A percentile compares a stretch with the other conserved stretches of the same genome.
Evolutionary conservation across 2,329 filamentous ascomycete genomes (phyloP).

Genomic region (Knoxdaviesia proteae): DNA sequence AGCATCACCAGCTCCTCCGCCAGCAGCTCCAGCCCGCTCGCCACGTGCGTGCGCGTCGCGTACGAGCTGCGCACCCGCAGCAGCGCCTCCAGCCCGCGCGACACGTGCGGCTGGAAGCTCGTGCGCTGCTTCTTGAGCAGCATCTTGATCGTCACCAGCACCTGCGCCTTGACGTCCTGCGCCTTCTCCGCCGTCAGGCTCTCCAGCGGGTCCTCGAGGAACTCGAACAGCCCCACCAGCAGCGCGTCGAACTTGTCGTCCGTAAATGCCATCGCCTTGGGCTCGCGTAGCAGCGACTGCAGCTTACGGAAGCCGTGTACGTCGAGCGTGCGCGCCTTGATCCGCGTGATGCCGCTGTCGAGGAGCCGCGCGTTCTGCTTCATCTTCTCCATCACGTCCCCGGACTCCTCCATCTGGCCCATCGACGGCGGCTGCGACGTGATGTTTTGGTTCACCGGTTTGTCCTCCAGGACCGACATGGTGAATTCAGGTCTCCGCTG

Average conservation of each 20-base stretch:
- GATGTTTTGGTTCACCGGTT: constrained; percentile 35
- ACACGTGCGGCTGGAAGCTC: constrained; percentile 45
- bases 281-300: constrained; percentile 52
- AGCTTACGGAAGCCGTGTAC: constrained; percentile 64
- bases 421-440: constrained; percentile 5
- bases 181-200: constrained; percentile 40
- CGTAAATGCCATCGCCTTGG: constrained; percentile 33
- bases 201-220: constrained; percentile 40
- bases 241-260: constrained; percentile 50
- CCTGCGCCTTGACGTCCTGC: constrained; percentile 54
- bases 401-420: constrained; percentile 1
- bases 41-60: constrained; percentile 49
- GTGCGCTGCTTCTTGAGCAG: constrained; percentile 47
- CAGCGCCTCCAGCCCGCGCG: constrained; percentile 45
- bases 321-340: constrained; percentile 51
- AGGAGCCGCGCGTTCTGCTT: constrained; percentile 42
- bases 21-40: constrained; percentile 52
- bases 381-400: constrained; percentile 20
- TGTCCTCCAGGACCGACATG: constrained; percentile 35
- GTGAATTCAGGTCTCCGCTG: constrained; percentile 24
- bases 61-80: constrained; percentile 43
- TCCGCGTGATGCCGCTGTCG: constrained; percentile 53
- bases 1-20: constrained; percentile 50
- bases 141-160: constrained; percentile 51
- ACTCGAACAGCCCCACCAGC: constrained; percentile 47